Evolutionary conservation across 202 grass and related monocot genomes (phyloP).

Genomic region (Saccharum hybrid): DNA sequence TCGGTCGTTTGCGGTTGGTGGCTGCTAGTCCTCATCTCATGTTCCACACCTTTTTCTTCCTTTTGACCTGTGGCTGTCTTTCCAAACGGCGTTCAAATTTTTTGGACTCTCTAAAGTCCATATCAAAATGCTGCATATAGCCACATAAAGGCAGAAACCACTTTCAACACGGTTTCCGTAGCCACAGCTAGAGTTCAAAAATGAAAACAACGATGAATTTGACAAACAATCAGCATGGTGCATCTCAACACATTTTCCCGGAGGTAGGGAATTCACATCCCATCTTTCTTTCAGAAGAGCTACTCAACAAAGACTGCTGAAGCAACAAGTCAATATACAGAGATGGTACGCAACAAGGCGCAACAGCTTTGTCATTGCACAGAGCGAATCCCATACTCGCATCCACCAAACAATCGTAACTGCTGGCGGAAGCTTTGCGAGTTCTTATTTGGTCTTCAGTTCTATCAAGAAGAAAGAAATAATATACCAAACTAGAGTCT

Average conservation of each 20-base stretch:
- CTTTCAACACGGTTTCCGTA: background rate
- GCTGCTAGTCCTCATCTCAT: background rate
- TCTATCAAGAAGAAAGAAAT: background rate
- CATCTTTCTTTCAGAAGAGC: background rate
- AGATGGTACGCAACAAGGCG: background rate
- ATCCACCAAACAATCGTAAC: background rate
- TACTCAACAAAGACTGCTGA: background rate
- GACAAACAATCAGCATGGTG: background rate
- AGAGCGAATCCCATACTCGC: background rate
- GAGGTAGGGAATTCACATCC: background rate
- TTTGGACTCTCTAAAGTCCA: background rate
- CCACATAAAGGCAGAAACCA: too few species aligned
- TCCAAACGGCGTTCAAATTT: background rate
- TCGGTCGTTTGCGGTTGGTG: slow-evolving; percentile 30
- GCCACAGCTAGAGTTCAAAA: background rate
- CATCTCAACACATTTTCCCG: background rate
- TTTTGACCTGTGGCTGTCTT: background rate
- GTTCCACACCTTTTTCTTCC: background rate
- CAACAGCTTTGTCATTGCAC: background rate
- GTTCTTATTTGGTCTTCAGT: slow-evolving; percentile 22
- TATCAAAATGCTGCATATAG: background rate
- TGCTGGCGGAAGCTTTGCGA: background rate
- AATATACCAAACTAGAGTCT: slow-evolving; percentile 26
- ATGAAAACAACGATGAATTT: background rate
- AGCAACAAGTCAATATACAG: background rate